Percentiles rank a stretch among this genome's conserved stretches.
These are phyloP conservation scores for Venturia carpophila DNA, from an alignment of 2,329 filamentous ascomycete genomes.

Conservation along the genomic window DNA sequence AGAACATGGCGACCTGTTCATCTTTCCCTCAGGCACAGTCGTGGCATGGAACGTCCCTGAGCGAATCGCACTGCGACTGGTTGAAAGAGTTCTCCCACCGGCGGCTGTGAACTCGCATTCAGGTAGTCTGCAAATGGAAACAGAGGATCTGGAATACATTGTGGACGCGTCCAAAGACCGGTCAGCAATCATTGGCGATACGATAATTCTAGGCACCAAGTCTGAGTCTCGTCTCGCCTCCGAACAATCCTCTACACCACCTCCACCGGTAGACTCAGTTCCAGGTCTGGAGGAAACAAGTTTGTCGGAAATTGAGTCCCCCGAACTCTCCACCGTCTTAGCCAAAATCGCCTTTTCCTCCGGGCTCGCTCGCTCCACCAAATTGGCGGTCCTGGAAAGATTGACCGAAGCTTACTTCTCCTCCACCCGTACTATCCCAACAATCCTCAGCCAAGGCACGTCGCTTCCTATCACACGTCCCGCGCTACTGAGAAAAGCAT, in stretches of 20 bases:
- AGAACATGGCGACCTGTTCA: conserved; percentile 67
- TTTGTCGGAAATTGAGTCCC: conserved; percentile 23
- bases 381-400: conserved; percentile 83
- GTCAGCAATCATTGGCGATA: conserved; percentile 75
- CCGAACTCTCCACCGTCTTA: conserved; percentile 55
- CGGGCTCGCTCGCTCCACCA: conserved; percentile 83
- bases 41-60: conserved; percentile 86
- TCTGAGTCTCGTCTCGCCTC: conserved; percentile 22
- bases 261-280: neutral
- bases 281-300: conserved; percentile 35
- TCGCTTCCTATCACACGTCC: conserved; percentile 52
- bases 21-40: conserved; percentile 90
- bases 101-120: conserved; percentile 71
- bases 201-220: conserved; percentile 80
- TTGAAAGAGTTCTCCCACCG: conserved; percentile 62
- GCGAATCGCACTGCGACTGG: conserved; percentile 60
- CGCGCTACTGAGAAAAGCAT: conserved; percentile 88
- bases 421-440: conserved; percentile 74
- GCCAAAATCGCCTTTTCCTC: conserved; percentile 97
- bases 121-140: conserved; percentile 68
- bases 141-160: conserved; percentile 82
- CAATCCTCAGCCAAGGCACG: conserved; percentile 62
- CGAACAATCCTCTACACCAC: neutral
- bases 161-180: conserved; percentile 65
- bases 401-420: conserved; percentile 78